phyloP scores from a whole-genome alignment of 805 yeast genomes.

The Pichia kluyveri region DNA sequence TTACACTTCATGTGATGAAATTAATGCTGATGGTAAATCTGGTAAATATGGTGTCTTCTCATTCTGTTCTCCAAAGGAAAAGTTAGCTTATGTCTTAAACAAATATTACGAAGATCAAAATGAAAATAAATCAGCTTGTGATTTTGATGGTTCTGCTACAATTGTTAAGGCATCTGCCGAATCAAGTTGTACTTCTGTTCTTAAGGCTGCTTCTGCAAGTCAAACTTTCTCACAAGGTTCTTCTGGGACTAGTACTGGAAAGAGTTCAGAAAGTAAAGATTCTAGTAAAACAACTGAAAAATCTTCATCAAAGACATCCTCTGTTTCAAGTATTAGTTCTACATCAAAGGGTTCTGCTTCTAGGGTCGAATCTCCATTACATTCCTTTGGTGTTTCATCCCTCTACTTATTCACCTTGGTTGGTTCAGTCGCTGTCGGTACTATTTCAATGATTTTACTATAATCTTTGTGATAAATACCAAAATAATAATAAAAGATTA shows the following conservation, averaged over 20 bases:
- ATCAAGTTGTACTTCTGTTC: slow-evolving; percentile 39
- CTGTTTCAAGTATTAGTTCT: slow-evolving; percentile 16
- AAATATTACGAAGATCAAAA: slow-evolving; percentile 46
- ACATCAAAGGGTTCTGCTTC: slow-evolving; percentile 7
- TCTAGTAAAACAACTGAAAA: slow-evolving; percentile 18
- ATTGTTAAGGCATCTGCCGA: slow-evolving; percentile 31
- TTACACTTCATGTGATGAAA: slow-evolving; percentile 49
- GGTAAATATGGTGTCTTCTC: slow-evolving; percentile 72
- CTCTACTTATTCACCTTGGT: slow-evolving; percentile 4
- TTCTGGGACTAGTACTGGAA: slow-evolving; percentile 11
- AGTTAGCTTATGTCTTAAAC: slow-evolving; percentile 60
- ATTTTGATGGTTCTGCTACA: slow-evolving; percentile 65
- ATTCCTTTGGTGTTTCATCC: slow-evolving; percentile 29
- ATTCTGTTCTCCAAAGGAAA: slow-evolving; percentile 62
- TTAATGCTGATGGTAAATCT: slow-evolving; percentile 47
- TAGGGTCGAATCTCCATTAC: slow-evolving; percentile 1
- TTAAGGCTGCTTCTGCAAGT: slow-evolving; percentile 17
- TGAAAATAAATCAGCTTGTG: slow-evolving; percentile 46
- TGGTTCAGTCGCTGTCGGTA: slow-evolving; percentile 4
- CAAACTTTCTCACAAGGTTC: slow-evolving; percentile 19
- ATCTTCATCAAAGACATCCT: slow-evolving; percentile 21
- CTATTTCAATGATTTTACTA: slow-evolving; percentile 4
- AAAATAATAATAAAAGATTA: too few relatives aligned
- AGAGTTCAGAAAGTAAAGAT: slow-evolving; percentile 2
- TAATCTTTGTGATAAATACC: neutral